phyloP scores from a whole-genome alignment of 1,139 yeast genomes.

The Candida tetrigidarum region DNA sequence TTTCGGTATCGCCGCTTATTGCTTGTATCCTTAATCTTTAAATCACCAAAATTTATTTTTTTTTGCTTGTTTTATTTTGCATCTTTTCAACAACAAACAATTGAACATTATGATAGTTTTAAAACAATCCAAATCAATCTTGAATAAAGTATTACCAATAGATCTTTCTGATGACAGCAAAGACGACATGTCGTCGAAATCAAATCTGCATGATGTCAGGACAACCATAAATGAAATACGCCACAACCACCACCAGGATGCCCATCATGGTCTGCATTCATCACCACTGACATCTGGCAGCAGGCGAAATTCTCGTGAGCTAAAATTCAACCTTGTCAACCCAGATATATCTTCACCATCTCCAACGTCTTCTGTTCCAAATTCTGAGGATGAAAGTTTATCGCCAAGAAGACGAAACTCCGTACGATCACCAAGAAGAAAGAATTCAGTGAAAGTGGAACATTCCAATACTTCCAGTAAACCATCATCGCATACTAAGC shows the following conservation, averaged over 20 bases:
- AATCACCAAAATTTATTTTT: not conserved
- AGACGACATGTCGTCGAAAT: not conserved
- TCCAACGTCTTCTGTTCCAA: not conserved
- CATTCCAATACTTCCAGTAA: too few relatives aligned
- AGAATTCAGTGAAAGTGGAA: not conserved
- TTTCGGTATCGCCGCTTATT: too few relatives aligned
- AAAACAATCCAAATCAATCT: conserved; percentile 13
- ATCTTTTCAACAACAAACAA: not conserved
- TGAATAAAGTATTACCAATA: conserved; percentile 15
- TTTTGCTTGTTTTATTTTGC: not conserved
- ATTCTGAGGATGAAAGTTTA: not conserved
- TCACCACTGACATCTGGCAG: not conserved
- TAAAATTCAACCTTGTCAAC: not conserved
- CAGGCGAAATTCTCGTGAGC: not conserved
- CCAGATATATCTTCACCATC: not conserved
- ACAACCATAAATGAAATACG: conserved; percentile 1
- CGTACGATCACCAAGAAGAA: conserved; percentile 2
- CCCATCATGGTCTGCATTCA: not conserved
- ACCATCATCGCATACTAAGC: too few relatives aligned
- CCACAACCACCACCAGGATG: not conserved
- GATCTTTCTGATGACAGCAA: conserved; percentile 1
- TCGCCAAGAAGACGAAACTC: conserved; percentile 3
- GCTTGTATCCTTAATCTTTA: too few relatives aligned
- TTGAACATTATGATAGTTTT: conserved; percentile 10
- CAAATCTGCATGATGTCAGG: not conserved